phyloP scores from a whole-genome alignment of 2,329 filamentous ascomycete species.

The Claviceps digitariae region DNA sequence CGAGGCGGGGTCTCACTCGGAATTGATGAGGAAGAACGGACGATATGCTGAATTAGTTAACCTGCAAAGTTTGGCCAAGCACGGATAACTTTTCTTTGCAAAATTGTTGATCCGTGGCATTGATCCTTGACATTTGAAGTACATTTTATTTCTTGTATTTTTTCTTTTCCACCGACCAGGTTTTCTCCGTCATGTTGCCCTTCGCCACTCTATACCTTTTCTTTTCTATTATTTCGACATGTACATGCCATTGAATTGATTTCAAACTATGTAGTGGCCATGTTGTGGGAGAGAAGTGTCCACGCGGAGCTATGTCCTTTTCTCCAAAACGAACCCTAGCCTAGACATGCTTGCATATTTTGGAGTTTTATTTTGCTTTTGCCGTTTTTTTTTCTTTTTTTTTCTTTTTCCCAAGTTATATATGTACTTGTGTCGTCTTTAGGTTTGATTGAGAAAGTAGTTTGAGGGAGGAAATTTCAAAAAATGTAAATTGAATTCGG shows the following conservation, averaged over 20 bases:
- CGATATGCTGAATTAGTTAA: conserved; percentile 70
- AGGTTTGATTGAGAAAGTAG: too few relatives aligned
- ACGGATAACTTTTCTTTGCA: conserved; percentile 12
- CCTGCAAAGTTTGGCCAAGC: conserved; percentile 61
- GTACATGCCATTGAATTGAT: background rate
- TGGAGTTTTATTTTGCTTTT: too few relatives aligned
- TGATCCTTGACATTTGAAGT: background rate
- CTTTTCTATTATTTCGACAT: background rate
- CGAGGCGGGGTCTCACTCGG: conserved; percentile 67
- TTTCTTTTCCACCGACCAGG: background rate
- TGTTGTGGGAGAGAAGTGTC: background rate
- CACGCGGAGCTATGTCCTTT: background rate
- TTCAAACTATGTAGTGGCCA: background rate
- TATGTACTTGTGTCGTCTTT: too few relatives aligned
- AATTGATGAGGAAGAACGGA: conserved; percentile 56
- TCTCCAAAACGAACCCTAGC: too few relatives aligned
- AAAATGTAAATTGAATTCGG: too few relatives aligned
- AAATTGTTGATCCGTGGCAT: background rate
- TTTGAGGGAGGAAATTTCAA: too few relatives aligned
- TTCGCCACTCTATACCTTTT: background rate
- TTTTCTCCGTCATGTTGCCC: too few relatives aligned
- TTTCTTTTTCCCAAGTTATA: too few relatives aligned
- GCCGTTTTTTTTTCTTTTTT: background rate
- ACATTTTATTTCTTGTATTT: background rate
- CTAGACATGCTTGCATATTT: too few relatives aligned